Evolutionary conservation across 1,139 yeast species (phyloP), one percentile per base, ranked within the genome.

Genomic region (Pneumocystis sp.): DNA sequence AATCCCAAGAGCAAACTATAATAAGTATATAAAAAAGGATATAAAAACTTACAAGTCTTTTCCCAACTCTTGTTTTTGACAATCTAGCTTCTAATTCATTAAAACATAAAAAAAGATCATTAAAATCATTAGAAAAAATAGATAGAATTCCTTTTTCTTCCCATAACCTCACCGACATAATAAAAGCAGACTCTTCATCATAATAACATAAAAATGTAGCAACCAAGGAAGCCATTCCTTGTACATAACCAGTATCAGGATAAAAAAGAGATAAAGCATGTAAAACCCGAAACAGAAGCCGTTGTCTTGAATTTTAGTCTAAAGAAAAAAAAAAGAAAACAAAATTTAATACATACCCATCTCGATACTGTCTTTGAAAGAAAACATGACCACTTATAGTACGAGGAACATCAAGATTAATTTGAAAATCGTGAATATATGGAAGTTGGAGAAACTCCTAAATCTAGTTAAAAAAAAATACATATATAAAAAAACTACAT

Each of bases 351-450:
- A 67, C 65, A 61, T 67, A 67, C 15, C 68, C 72, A 21, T 71
- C 71, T n/a, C 61, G 62, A 63, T 70, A 69, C 10, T 71, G 67
- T 31, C 65, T 66, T 17, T 68, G 68, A 57, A 70, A 70, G 61
- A 70, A 63, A 29, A 70, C 70, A 56, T 70, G 72, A 4, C 66
- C 61, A 44, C 65, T 65, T 21, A 68, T 65, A 3, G 72, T 70
- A 15, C 72, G 70, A 5, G 72, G 72, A 15, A 70, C 71, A 63
- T 70, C 72, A 35, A 70, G 69, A 40, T 70, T 71, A 56, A 70
- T 70, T 57, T 70, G 72, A n/a, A 65, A 64, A 63, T 70, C 72
- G n/a, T 61, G 56, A 19, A 67, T 61, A 25, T 69, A 68, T 8
- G 67, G 56, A 57, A 45, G 61, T 8, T 45, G 63, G 29, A 63